Conservation (phyloP, 1,284 basidiomycete species). For the Fomitopsis palustris region DNA sequence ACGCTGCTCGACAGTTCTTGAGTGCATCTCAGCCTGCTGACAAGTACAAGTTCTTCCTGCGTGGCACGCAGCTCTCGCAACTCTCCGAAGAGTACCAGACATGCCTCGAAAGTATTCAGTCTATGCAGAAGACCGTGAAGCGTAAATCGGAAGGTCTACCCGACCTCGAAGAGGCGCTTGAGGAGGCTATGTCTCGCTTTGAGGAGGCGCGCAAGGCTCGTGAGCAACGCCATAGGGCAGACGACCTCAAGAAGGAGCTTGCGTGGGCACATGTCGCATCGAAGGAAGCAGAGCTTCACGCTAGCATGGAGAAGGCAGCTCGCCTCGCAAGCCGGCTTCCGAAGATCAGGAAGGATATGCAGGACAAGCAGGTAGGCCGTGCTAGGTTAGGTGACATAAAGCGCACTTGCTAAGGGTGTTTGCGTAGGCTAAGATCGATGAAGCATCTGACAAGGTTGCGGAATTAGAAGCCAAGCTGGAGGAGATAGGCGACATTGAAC, state of each 20-base stretch:
- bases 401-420: not conserved
- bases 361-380: constrained; percentile 42
- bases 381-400: not conserved
- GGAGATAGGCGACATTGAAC: constrained; percentile 49
- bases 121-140: constrained; percentile 59
- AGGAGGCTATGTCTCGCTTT: constrained; percentile 61
- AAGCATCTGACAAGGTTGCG: constrained; percentile 44
- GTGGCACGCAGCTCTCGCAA: constrained; percentile 89
- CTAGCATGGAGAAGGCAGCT: constrained; percentile 48
- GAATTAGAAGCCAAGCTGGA: constrained; percentile 44
- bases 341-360: constrained; percentile 46
- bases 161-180: constrained; percentile 60
- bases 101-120: constrained; percentile 69
- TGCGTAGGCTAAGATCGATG: constrained; percentile 34
- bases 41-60: constrained; percentile 96
- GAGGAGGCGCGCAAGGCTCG: constrained; percentile 72
- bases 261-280: constrained; percentile 87
- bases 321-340: constrained; percentile 44
- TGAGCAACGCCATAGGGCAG: constrained; percentile 64
- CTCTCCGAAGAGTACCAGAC: constrained; percentile 85
- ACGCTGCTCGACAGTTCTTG: constrained; percentile 67
- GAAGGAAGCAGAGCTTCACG: constrained; percentile 64
- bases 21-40: constrained; percentile 80
- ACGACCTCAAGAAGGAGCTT: constrained; percentile 75
- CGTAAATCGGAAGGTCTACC: constrained; percentile 73